Evolutionary conservation across 768 basidiomycete genomes (phyloP).

Genomic region (Rhodotorula diobovata): DNA sequence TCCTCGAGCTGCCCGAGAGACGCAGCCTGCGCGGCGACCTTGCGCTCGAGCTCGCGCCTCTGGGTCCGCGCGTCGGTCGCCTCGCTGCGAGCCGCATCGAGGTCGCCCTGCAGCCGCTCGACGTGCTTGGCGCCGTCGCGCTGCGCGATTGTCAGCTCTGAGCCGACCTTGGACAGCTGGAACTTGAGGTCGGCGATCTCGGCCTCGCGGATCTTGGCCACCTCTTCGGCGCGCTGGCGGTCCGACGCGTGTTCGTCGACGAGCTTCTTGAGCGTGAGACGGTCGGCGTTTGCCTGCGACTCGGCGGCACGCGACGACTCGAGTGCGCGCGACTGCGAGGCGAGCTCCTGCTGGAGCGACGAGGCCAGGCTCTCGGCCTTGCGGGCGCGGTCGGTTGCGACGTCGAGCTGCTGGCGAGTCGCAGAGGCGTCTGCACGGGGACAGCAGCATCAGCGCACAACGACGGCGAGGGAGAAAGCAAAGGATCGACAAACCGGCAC

Average conservation of each 20-base stretch:
- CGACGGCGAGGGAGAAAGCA: neutral
- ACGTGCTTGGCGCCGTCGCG: conserved; percentile 43
- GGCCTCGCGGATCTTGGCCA: conserved; percentile 77
- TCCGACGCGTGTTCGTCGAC: conserved; percentile 82
- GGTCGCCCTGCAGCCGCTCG: conserved; percentile 54
- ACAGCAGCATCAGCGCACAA: neutral
- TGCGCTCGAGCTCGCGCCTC: conserved; percentile 64
- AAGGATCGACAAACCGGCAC: conserved; percentile 45
- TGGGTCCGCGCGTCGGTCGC: conserved; percentile 29
- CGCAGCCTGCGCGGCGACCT: conserved; percentile 61
- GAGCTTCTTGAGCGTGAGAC: conserved; percentile 77
- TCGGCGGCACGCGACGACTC: conserved; percentile 11
- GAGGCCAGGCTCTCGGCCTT: conserved; percentile 55
- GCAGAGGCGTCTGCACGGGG: neutral
- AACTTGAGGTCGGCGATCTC: conserved; percentile 70
- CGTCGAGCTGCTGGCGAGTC: neutral
- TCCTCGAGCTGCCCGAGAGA: conserved; percentile 58
- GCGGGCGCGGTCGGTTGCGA: conserved; percentile 47
- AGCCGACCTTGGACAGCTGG: conserved; percentile 60
- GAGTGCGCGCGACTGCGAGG: conserved; percentile 49
- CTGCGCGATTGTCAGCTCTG: conserved; percentile 64
- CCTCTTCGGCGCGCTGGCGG: conserved; percentile 74
- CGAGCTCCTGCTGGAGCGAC: conserved; percentile 55
- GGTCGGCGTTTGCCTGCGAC: conserved; percentile 67
- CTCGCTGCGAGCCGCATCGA: conserved; percentile 55